A percentile compares a stretch with the other conserved stretches of the same genome.
Evolutionary conservation across 306 rosid species (phyloP).

Genomic region (barrel medic (Medicago truncatula)): DNA sequence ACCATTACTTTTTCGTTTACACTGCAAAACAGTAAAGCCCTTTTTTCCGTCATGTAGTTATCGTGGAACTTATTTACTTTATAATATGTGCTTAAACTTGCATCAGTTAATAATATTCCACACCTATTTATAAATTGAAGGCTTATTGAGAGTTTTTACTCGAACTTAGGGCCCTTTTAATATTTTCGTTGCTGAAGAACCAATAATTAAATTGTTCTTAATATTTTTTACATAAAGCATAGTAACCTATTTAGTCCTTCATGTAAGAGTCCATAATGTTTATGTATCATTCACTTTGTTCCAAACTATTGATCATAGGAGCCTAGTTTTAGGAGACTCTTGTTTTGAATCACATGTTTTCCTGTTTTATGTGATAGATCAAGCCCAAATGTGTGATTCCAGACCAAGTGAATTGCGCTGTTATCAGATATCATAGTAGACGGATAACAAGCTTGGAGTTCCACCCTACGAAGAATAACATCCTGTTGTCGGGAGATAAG

Average conservation of each 20-base stretch:
- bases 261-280: background rate
- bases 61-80: background rate
- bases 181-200: conserved; percentile 5
- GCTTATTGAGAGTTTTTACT: background rate
- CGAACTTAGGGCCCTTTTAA: conserved; percentile 2
- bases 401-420: conserved; percentile 83
- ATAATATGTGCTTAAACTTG: conserved; percentile 17
- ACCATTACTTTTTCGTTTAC: background rate
- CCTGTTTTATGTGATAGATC: conserved; percentile 55
- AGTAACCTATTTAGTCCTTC: background rate
- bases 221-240: background rate
- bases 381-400: conserved; percentile 85
- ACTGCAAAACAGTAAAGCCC: background rate
- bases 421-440: conserved; percentile 89
- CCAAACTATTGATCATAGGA: conserved; percentile 10
- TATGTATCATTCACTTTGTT: conserved; percentile 3
- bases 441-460: conserved; percentile 89
- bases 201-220: conserved; percentile 9
- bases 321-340: background rate
- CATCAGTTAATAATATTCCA: conserved; percentile 5
- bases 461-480: conserved; percentile 87
- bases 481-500: conserved; percentile 95
- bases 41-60: conserved; percentile 14
- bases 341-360: background rate
- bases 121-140: background rate